Evolutionary conservation across 768 basidiomycete species (phyloP).

Genomic region (Mycena rebaudengoi): DNA sequence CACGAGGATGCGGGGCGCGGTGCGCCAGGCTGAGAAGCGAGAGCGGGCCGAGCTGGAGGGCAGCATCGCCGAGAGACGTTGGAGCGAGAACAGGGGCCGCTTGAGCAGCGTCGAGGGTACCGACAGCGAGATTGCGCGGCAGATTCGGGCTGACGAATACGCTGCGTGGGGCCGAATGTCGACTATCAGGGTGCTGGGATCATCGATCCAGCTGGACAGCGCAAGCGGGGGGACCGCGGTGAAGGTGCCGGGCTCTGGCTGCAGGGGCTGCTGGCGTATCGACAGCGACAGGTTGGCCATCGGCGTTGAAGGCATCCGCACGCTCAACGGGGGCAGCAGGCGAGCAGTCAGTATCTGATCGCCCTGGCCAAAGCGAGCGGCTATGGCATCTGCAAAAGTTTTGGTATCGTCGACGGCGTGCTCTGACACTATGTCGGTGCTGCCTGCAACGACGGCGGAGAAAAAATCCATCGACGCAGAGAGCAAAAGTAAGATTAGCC

Average conservation of each 20-base stretch:
- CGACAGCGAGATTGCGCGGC: conserved; percentile 80
- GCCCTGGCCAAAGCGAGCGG: conserved; percentile 50
- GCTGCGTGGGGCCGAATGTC: conserved; percentile 90
- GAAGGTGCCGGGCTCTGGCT: neutral
- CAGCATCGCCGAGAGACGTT: conserved; percentile 84
- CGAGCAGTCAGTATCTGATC: conserved; percentile 48
- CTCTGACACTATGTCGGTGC: neutral
- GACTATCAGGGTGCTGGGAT: conserved; percentile 67
- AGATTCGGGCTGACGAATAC: conserved; percentile 71
- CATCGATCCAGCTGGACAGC: conserved; percentile 43
- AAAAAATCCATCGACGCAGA: conserved; percentile 48
- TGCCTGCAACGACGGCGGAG: conserved; percentile 41
- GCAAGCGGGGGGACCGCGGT: conserved; percentile 34
- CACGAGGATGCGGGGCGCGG: conserved; percentile 73
- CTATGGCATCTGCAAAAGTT: conserved; percentile 65
- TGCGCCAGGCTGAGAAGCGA: conserved; percentile 67
- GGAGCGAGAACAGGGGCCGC: conserved; percentile 85
- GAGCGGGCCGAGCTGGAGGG: conserved; percentile 63
- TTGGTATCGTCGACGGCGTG: conserved; percentile 40
- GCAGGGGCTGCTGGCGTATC: conserved; percentile 12
- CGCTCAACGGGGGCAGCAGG: conserved; percentile 36
- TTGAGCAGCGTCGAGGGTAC: conserved; percentile 96
- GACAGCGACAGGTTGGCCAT: conserved; percentile 34
- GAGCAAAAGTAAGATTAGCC: too few species aligned
- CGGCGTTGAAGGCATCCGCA: conserved; percentile 31